Conservation (phyloP, 2,329 filamentous ascomycete species). For the Zalaria sp. region DNA sequence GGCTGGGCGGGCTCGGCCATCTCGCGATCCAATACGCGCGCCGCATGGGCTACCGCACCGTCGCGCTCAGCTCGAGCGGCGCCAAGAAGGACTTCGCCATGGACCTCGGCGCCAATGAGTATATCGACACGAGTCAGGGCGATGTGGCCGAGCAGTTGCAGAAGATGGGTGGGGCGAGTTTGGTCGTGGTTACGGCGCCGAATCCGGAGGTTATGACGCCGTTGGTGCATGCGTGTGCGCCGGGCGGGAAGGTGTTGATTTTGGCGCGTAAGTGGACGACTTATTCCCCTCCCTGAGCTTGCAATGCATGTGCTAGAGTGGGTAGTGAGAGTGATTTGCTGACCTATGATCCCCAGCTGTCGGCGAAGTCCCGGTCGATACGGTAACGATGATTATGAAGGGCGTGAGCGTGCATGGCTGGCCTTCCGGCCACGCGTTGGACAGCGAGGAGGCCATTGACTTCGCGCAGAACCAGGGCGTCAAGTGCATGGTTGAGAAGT, state of each 20-base stretch:
- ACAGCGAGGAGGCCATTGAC: slow-evolving; percentile 38
- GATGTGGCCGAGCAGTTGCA: slow-evolving; percentile 36
- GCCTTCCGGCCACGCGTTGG: slow-evolving; percentile 38
- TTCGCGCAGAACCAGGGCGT: slow-evolving; percentile 34
- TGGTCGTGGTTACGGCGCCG: slow-evolving; percentile 51
- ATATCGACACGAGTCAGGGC: slow-evolving; percentile 38
- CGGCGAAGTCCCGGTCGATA: slow-evolving; percentile 30
- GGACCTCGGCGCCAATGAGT: slow-evolving; percentile 42
- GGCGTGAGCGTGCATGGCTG: slow-evolving; percentile 36
- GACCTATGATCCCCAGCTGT: slow-evolving; percentile 16
- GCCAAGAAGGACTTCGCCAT: slow-evolving; percentile 40
- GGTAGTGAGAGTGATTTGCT: slow-evolving; percentile 7
- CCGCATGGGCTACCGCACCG: slow-evolving; percentile 38
- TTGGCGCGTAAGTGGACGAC: slow-evolving; percentile 24
- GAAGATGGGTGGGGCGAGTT: slow-evolving; percentile 45
- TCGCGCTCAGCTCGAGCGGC: slow-evolving; percentile 34
- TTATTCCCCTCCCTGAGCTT: background rate
- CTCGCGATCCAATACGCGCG: slow-evolving; percentile 38
- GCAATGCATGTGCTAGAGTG: background rate
- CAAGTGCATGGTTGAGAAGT: slow-evolving; percentile 40
- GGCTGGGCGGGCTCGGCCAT: slow-evolving; percentile 35
- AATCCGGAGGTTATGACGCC: slow-evolving; percentile 40
- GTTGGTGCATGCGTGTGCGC: slow-evolving; percentile 39
- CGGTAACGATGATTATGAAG: slow-evolving; percentile 29
- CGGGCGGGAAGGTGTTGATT: slow-evolving; percentile 45